Percentiles rank a stretch among this genome's conserved stretches.
Evolutionary conservation across 306 rosid species (phyloP).

Genomic region (Adenanthera pavonina): DNA sequence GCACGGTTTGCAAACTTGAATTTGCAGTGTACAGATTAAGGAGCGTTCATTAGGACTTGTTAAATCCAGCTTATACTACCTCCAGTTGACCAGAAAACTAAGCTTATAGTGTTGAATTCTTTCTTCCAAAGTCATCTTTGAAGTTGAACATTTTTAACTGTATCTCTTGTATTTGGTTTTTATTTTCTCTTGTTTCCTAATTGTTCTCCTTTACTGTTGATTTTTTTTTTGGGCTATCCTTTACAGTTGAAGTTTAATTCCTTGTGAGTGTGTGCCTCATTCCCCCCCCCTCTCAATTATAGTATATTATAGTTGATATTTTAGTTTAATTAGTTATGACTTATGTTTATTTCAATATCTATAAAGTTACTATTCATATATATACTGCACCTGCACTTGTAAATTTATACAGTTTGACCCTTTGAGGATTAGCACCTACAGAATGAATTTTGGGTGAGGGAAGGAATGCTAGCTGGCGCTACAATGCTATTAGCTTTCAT

Average conservation of each 20-base stretch:
- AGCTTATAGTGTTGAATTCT: neutral
- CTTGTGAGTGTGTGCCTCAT: neutral
- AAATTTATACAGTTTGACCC: neutral
- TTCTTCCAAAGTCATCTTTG: neutral
- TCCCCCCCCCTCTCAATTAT: neutral
- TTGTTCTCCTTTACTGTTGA: neutral
- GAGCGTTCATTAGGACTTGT: neutral
- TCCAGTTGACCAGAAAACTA: neutral
- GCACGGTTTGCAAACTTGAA: neutral
- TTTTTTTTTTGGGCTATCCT: no score
- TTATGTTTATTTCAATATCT: neutral
- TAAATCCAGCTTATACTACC: neutral
- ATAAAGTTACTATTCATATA: neutral
- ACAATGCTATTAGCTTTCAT: slow-evolving; percentile 23
- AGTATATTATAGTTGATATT: neutral
- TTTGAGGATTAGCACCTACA: neutral
- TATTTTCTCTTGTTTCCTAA: neutral
- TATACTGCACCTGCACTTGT: neutral
- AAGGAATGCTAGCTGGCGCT: slow-evolving; percentile 27
- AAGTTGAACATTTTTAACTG: neutral
- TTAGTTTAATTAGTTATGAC: neutral
- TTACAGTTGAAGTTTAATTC: neutral
- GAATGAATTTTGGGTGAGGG: neutral
- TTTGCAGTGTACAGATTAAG: neutral
- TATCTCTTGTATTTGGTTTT: neutral